These are phyloP conservation scores for Penicillium salamii DNA, from an alignment of 495 filamentous ascomycete genomes.

Conservation along the genomic window DNA sequence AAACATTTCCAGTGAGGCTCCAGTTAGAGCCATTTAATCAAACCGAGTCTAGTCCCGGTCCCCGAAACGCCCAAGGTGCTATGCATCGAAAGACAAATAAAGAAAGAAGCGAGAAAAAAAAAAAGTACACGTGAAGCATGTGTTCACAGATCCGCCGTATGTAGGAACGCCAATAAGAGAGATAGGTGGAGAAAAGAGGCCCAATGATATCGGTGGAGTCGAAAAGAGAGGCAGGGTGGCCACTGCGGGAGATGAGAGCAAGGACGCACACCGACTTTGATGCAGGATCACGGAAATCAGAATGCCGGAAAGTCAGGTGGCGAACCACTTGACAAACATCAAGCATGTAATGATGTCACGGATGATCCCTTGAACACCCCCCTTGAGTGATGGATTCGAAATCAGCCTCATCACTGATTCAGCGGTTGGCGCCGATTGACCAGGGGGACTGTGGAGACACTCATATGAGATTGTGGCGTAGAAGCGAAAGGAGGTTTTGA, in stretches of 20 bases:
- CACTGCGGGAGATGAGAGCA: background rate
- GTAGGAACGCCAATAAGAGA: conserved; percentile 17
- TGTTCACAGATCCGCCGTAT: conserved; percentile 20
- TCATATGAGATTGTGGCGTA: conserved; percentile 15
- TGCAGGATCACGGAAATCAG: conserved; percentile 11
- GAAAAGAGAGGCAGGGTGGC: conserved; percentile 8
- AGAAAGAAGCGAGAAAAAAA: conserved; percentile 14
- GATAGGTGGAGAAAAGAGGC: conserved; percentile 3
- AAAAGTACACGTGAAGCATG: conserved; percentile 21
- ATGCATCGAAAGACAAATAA: conserved; percentile 27
- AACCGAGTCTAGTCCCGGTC: conserved; percentile 35
- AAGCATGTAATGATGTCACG: conserved; percentile 33
- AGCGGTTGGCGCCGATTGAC: conserved; percentile 7
- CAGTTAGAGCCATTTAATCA: conserved; percentile 30
- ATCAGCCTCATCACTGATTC: conserved; percentile 6
- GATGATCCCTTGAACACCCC: conserved; percentile 14
- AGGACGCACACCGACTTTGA: conserved; percentile 8
- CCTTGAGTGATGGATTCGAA: conserved; percentile 17
- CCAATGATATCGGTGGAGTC: conserved; percentile 14
- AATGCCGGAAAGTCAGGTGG: conserved; percentile 27
- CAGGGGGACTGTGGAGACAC: conserved; percentile 11
- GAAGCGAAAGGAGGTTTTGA: background rate
- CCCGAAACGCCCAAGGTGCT: conserved; percentile 34
- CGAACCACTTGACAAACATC: conserved; percentile 19
- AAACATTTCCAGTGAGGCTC: conserved; percentile 31